Percentiles rank a stretch among this genome's conserved stretches.
phyloP scores from a whole-genome alignment of 306 rosid species.

The Citrullus amarus region DNA sequence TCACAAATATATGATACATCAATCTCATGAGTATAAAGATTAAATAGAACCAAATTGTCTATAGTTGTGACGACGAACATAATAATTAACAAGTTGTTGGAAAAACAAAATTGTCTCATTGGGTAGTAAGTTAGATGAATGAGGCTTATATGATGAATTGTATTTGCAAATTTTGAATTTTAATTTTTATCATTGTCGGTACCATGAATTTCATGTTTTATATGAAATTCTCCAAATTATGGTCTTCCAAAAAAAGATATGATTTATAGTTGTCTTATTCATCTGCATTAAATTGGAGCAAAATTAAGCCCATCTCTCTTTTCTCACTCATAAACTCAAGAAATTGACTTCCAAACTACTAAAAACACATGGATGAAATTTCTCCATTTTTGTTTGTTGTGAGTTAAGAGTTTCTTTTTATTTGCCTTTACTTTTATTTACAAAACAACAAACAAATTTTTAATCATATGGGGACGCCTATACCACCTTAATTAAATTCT shows the following conservation, averaged over 20 bases:
- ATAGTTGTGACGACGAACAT: neutral
- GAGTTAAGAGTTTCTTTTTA: neutral
- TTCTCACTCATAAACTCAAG: neutral
- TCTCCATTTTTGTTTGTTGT: neutral
- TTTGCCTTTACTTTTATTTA: neutral
- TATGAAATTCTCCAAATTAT: neutral
- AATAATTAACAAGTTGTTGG: neutral
- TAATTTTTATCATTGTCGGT: neutral
- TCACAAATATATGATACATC: no score
- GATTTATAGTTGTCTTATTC: neutral
- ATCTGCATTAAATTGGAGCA: neutral
- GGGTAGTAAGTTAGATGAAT: neutral
- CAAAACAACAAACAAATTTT: neutral
- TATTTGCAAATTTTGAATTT: neutral
- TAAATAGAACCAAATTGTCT: neutral
- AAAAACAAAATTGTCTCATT: neutral
- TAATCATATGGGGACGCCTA: no score
- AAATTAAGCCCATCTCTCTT: neutral
- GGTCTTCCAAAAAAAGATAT: neutral
- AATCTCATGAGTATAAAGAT: neutral
- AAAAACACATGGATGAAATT: neutral
- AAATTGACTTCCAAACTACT: conserved; percentile 5
- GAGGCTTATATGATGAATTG: neutral
- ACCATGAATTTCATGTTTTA: neutral
- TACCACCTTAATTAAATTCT: no score